Base-by-base conservation (phyloP, 345 rosid species). In the Adansonia digitata region DNA sequence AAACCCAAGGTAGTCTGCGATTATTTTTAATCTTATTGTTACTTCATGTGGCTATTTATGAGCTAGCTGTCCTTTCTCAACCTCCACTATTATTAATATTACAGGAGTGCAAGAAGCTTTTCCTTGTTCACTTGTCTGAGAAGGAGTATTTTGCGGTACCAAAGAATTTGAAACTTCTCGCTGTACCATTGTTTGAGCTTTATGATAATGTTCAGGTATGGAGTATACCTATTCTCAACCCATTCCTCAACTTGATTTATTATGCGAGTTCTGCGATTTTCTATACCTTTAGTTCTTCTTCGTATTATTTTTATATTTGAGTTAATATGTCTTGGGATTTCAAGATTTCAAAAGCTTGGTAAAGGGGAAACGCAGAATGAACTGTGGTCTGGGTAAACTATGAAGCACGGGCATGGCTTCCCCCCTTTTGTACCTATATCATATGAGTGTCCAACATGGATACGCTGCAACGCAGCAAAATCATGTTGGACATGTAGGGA, bases 61-160 rank as follows among this genome's bases (percentile, higher is more conserved):
- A n/a, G 34, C 67, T 73, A 31, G 34, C 24, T 74, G 55, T 72
- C 45, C 20, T 48, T 70, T 61, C 20, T 57, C 51, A 53, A 53
- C 69, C 34, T 20, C 9, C 49, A 29, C 57, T 27, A 0, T 56
- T 15, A 10, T 37, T 15, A 67, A 24, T 80, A 73, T 74, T 75
- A 80, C 89, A 95, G 99, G 99, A 95, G 83, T 93, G 99, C 77
- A 95, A 95, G 90, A 93, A 91, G 85, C 98, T 93, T 73, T 95
- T 46, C 82, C 79, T 95, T 43, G 98, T 95, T 80, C 98, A 91
- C 80, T 85, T 93, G 86, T 90, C 98, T 81, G 98, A 93, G 82
- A 89, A 94, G 81, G 98, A 96, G 80, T 96, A 93, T 86, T 93
- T 93, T 79, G 98, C 97, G 0, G 98, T 96, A 75, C 99, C 97